Conservation (phyloP, 2,329 filamentous ascomycete genomes). For the Botrytis fragariae region DNA sequence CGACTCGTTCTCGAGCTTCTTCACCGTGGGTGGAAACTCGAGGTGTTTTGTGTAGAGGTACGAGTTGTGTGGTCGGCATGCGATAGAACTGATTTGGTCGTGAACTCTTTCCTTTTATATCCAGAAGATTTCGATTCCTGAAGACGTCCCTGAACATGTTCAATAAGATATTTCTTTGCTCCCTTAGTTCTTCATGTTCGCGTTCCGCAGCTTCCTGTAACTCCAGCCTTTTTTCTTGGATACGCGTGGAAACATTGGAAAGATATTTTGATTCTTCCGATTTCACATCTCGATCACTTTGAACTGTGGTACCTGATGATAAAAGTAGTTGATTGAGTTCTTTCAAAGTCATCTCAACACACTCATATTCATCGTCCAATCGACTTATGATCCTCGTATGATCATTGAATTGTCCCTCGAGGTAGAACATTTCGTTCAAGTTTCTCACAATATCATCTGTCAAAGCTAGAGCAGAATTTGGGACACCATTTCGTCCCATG, state of each 20-base stretch:
- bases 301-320: background rate
- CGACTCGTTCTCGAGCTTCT: background rate
- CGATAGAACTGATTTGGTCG: background rate
- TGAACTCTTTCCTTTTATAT: background rate
- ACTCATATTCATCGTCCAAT: background rate
- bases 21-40: background rate
- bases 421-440: constrained; percentile 8
- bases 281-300: background rate
- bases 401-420: constrained; percentile 2
- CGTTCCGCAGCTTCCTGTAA: background rate
- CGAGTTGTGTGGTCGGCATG: background rate
- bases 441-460: constrained; percentile 6
- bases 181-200: background rate
- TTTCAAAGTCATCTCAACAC: background rate
- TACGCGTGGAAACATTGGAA: background rate
- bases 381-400: background rate
- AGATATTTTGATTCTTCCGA: background rate
- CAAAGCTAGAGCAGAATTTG: constrained; percentile 10
- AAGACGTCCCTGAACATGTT: background rate
- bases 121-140: background rate
- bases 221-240: background rate
- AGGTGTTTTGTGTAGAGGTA: background rate
- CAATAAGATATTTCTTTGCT: background rate
- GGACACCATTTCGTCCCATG: constrained; percentile 8
- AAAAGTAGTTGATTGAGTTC: background rate